Conservation (phyloP, 129 eudicot genomes). For the Rutidosis leptorrhynchoides region DNA sequence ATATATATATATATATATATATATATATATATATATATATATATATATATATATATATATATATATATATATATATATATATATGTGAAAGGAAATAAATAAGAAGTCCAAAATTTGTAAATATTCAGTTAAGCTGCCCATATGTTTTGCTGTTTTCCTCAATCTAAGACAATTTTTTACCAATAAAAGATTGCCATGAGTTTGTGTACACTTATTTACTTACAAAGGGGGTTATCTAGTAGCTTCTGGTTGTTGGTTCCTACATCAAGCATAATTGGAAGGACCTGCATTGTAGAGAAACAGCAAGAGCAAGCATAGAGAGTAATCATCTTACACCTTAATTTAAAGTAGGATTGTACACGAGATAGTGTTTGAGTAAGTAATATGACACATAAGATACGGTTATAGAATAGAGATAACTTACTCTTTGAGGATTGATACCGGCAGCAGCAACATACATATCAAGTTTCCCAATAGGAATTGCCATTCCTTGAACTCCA, state of each 20-base stretch:
- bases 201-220: constrained; percentile 33
- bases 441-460: constrained; percentile 99
- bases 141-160: constrained; percentile 6
- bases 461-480: constrained; percentile 98
- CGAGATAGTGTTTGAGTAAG: not conserved
- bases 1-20: too few species aligned
- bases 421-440: constrained; percentile 89
- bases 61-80: too few species aligned
- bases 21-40: too few species aligned
- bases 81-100: constrained; percentile 9
- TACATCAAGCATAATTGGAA: constrained; percentile 98
- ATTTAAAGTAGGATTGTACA: not conserved
- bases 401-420: constrained; percentile 27
- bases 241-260: constrained; percentile 93
- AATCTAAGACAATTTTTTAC: constrained; percentile 8
- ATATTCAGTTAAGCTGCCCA: constrained; percentile 6
- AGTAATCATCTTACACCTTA: constrained; percentile 2
- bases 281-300: constrained; percentile 47
- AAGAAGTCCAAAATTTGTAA: not conserved
- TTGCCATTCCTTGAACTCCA: constrained; percentile 99
- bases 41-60: too few species aligned
- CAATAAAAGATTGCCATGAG: constrained; percentile 5
- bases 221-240: constrained; percentile 86
- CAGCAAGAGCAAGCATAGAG: constrained; percentile 4
- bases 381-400: constrained; percentile 12